Base-by-base conservation (phyloP, 768 basidiomycete genomes). In the Pleurotus citrinopileatus region DNA sequence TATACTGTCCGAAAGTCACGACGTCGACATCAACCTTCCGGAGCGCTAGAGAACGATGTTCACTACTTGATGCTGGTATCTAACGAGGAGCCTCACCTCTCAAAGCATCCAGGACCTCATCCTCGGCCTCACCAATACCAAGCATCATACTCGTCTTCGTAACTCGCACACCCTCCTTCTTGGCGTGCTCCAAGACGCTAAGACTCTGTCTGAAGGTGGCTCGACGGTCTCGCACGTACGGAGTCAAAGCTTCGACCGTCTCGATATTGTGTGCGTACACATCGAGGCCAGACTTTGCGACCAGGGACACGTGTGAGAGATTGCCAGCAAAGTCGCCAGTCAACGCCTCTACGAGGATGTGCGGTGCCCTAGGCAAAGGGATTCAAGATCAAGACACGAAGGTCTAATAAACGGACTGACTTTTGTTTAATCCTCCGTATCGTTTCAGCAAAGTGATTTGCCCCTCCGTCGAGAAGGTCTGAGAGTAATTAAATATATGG, bases 61-160 rank as follows among this genome's bases (percentile, higher is more conserved):
- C 51, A 15, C 22, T 52, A 23, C 54, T 1, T n/a, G n/a, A n/a
- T n/a, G n/a, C n/a, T n/a, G n/a, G 29, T 17, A 27, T 46, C 50
- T 40, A 12, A 28, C 46, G 10, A 10, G 20, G 44, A n/a, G 34
- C 53, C 79, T 62, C 53, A 94, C 96, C 91, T 77, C 81, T 80
- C 3, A 99, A 76, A 2, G 95, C 85, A 62, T 87, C 82, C 67
- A 87, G 68, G 10, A 99, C 63, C 68, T 99, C 91, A 3, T 89
- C 85, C 37, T 85, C 82, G 36, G 78, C 82, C 74, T 99, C 97
- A 7, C 97, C 97, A 1, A 98, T 87, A 55, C 97, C 97, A 42
- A 99, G 83, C 97, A 99, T 99, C 56, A 99, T 87, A 65, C 95
- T 98, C 7, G 94, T 98, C 76, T 99, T 99, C 7, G 97, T 98